Base-by-base conservation (phyloP, 768 basidiomycete species). In the Auriscalpium orientale region DNA sequence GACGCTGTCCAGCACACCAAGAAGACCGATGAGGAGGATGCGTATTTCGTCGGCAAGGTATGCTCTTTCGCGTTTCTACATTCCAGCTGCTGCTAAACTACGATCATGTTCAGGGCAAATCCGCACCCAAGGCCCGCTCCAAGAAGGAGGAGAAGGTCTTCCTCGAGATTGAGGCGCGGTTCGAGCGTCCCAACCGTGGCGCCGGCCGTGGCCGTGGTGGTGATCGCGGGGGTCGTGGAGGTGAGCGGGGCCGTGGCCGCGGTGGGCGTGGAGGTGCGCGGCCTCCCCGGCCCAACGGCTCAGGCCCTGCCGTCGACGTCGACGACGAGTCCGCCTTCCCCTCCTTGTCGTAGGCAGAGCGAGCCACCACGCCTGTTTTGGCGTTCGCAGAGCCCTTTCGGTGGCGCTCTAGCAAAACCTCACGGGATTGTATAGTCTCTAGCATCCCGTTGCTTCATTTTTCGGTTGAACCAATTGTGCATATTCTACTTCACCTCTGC, bases 1-100 rank as follows among this genome's bases (percentile, higher is more conserved):
- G 87, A 85, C 68, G 83, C 78, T 56, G 79, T 85, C 57, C 78
- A 78, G 56, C 71, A 90, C 63, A 69, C 74, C 55, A 74, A 75
- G 66, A 89, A 84, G 70, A 75, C 76, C 58, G 84, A 87, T 43
- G 83, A 79, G 20, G 81, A 85, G 59, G 79, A 80, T 58, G 73
- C 82, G 49, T 95, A 94, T 79, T 94, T 88, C 72, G 81, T 85
- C 58, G 90, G 91, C 72, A 95, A 97, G 89, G 95, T 94, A 35
- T 37, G 49, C 45, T 50, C 2, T 21, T 3, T 40, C 18, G 21
- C 18, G 20, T 56, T 12, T 40, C 46, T 9, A 28, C 7, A 28
- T 28, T 5, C 28, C 28, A 28, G 28, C 28, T 28, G 28, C 28
- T 2, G 28, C 28, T 28, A 5, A 28, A 28, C n/a, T n/a, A 28